phyloP scores from a whole-genome alignment of 306 rosid genomes.

The Hippophae rhamnoides region DNA sequence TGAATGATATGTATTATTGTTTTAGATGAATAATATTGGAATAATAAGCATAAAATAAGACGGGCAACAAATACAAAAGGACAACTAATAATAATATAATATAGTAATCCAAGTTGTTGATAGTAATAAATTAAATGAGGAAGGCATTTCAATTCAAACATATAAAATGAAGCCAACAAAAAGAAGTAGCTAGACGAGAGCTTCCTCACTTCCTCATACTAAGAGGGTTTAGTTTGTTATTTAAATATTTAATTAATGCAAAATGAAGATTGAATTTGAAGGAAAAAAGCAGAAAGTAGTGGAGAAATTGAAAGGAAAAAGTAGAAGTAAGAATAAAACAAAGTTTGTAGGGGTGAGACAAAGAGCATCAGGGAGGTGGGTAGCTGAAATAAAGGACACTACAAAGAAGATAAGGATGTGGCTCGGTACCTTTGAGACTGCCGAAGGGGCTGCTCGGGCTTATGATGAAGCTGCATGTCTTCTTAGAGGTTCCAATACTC shows the following conservation, averaged over 20 bases:
- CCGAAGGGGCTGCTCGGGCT: slow-evolving; percentile 91
- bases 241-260: too few species aligned
- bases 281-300: slow-evolving; percentile 26
- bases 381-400: slow-evolving; percentile 94
- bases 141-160: slow-evolving; percentile 1
- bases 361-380: slow-evolving; percentile 99
- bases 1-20: too few species aligned
- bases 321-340: slow-evolving; percentile 28
- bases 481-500: slow-evolving; percentile 81
- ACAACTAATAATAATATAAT: too few species aligned
- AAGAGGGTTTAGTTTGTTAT: too few species aligned
- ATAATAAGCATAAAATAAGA: too few species aligned
- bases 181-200: slow-evolving; percentile 15
- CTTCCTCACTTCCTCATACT: slow-evolving; percentile 2
- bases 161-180: slow-evolving; percentile 19
- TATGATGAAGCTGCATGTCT: slow-evolving; percentile 97
- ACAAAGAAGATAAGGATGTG: slow-evolving; percentile 90
- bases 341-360: slow-evolving; percentile 90
- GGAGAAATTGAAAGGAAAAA: slow-evolving; percentile 47
- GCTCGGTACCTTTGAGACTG: slow-evolving; percentile 96
- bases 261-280: slow-evolving; percentile 75
- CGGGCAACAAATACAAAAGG: too few species aligned
- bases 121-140: too few species aligned
- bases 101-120: too few species aligned
- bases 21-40: too few species aligned